Base-by-base conservation (phyloP, 176 grass and related monocot genomes). In the Bothriochloa decipiens region DNA sequence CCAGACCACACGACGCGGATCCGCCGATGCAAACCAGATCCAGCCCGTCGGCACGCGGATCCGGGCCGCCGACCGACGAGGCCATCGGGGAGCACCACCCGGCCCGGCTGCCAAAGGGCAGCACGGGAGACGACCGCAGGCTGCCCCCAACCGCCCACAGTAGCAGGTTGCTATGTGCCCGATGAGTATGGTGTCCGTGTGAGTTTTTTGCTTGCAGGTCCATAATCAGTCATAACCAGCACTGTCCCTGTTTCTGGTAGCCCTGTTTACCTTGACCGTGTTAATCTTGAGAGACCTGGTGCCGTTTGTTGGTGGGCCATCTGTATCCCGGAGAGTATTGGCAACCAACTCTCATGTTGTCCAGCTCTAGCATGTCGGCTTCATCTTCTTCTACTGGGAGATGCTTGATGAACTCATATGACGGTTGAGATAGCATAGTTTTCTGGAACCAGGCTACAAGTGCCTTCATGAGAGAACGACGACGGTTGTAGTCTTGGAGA, bases 321-420 rank as follows among this genome's bases (percentile, higher is more conserved):
- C 29, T 33, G 36, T 67, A 68, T 0, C 15, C 1, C 0, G 8
- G 3, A 68, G 66, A 37, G 66, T 37, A 11, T 10, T 1, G 3
- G 33, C 66, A 22, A 68, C 33, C 66, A 37, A 39, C 20, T 37
- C 33, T 39, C 33, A 67, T 32, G 15, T 2, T 35, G 15, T 67
- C 29, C 0, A 32, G 2, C 29, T 20, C 0, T 6, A 0, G 1
- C 6, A 39, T 39, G 4, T 39, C 37, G 37, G 6, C 4, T 39
- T 39, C 4, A 0, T 39, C 37, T 46, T 22, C 65, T 11, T 9
- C 32, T 10, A 11, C 16, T 20, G 33, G 65, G 7, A 12, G 65
- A 37, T 37, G 29, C 16, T 68, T 68, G 29, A 68, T 68, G 28
- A 68, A 68, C 0, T 0, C 1, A 11, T 20, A 36, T 5, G 33